phyloP scores from a whole-genome alignment of 1,139 yeast genomes.

The Candida dubliniensis region DNA sequence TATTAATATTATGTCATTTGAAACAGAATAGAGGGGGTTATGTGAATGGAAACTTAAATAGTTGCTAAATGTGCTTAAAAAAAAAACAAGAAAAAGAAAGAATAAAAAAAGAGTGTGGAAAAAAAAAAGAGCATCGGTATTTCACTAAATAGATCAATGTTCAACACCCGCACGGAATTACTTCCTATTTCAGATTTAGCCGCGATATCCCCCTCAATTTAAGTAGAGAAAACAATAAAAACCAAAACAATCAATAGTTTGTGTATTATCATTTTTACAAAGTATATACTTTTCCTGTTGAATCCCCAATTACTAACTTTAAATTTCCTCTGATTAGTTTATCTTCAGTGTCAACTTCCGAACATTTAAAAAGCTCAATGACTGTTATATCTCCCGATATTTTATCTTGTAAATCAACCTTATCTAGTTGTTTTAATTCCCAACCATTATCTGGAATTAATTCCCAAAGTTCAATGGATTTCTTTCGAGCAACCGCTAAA shows the following conservation, averaged over 20 bases:
- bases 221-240: too few relatives aligned
- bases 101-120: too few relatives aligned
- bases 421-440: slow-evolving; percentile 22
- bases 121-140: too few relatives aligned
- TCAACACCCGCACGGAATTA: too few relatives aligned
- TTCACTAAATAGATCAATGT: too few relatives aligned
- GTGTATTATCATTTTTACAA: slow-evolving; percentile 5
- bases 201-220: too few relatives aligned
- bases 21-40: too few relatives aligned
- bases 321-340: slow-evolving; percentile 35
- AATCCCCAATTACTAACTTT: slow-evolving; percentile 37
- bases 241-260: too few relatives aligned
- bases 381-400: slow-evolving; percentile 25
- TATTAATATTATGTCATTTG: not conserved
- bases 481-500: slow-evolving; percentile 27
- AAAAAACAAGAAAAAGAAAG: too few relatives aligned
- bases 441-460: slow-evolving; percentile 25
- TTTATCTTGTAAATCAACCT: slow-evolving; percentile 17
- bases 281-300: slow-evolving; percentile 38
- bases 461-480: slow-evolving; percentile 27
- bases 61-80: too few relatives aligned
- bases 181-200: not conserved
- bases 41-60: too few relatives aligned
- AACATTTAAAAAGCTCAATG: slow-evolving; percentile 29
- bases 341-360: slow-evolving; percentile 39